phyloP scores from a whole-genome alignment of 2,329 filamentous ascomycete genomes.

The Talaromyces sp. region DNA sequence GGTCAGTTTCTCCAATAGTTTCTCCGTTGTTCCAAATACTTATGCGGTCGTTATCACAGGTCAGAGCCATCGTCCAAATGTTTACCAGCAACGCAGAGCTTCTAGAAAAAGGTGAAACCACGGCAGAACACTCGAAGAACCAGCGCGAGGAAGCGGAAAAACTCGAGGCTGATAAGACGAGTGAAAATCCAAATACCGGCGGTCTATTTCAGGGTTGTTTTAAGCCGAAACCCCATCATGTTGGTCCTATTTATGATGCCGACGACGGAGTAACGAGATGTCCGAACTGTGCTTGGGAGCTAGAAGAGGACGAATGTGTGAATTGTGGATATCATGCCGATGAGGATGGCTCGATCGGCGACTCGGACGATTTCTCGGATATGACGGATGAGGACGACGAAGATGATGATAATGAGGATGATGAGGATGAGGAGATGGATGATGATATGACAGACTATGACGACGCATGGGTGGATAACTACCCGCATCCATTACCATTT shows the following conservation, averaged over 20 bases:
- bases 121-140: conserved; percentile 57
- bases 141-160: conserved; percentile 58
- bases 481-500: conserved; percentile 17
- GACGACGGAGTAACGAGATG: conserved; percentile 62
- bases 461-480: not conserved
- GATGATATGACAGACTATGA: conserved; percentile 11
- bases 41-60: conserved; percentile 35
- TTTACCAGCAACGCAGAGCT: conserved; percentile 60
- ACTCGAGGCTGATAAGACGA: conserved; percentile 60
- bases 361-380: conserved; percentile 35
- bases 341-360: conserved; percentile 37
- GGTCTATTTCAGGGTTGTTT: conserved; percentile 65
- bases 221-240: conserved; percentile 31
- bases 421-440: conserved; percentile 26
- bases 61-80: conserved; percentile 62
- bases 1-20: conserved; percentile 38
- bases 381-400: conserved; percentile 43
- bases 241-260: conserved; percentile 51
- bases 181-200: conserved; percentile 46
- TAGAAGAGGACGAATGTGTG: conserved; percentile 55
- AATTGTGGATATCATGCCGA: conserved; percentile 55
- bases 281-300: conserved; percentile 60
- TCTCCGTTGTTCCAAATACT: conserved; percentile 16
- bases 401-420: conserved; percentile 30
- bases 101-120: conserved; percentile 61